Evolutionary conservation across 78 protist genomes (phyloP), one percentile per base, ranked within the genome.

Genomic region (Dictyostelium brefeldianum): DNA sequence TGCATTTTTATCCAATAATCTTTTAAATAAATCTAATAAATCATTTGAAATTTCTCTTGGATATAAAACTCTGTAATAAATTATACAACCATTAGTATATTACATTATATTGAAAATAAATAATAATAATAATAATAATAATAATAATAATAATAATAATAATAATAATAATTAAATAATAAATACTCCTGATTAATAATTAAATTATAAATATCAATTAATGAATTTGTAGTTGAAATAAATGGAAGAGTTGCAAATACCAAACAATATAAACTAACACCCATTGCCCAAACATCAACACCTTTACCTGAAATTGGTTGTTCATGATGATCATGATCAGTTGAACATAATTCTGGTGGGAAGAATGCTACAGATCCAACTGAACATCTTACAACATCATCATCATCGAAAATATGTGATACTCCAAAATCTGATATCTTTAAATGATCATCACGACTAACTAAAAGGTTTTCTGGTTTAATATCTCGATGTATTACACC

Each of bases 281-380:
- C 95, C 67, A 83, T 65, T 36, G 95, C 90, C 95, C 95, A 91
- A 17, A 91, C 29, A 78, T 91, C 95, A 18, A 81, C 59, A 5
- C 90, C 92, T 47, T 91, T 91, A 14, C 95, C 95, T 27, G 81
- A 64, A 31, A 91, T 83, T 57, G 83, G 48, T 56, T 41, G 46
- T 29, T 25, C 17, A 31, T 36, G 22, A 36, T 36, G 43, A 36
- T 50, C 41, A 12, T 17, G 25, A 47, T 29, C 46, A 2, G 59
- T 29, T 31, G 25, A 47, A 83, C 85, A 79, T 9, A 91, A 27
- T 41, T 96, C 97, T 0, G 97, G 97, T 3, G 97, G 85, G 17
- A 90, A 81, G 29, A 96, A 96, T n/a, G 96, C 97, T 11, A 95
- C 96, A 29, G 95, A 94, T 20, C 97, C 97, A 27, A 65, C 92